Percentiles rank a stretch among this genome's conserved stretches.
phyloP scores from a whole-genome alignment of 2,329 filamentous ascomycete species.

The Pseudophaeomoniella oleicola region DNA sequence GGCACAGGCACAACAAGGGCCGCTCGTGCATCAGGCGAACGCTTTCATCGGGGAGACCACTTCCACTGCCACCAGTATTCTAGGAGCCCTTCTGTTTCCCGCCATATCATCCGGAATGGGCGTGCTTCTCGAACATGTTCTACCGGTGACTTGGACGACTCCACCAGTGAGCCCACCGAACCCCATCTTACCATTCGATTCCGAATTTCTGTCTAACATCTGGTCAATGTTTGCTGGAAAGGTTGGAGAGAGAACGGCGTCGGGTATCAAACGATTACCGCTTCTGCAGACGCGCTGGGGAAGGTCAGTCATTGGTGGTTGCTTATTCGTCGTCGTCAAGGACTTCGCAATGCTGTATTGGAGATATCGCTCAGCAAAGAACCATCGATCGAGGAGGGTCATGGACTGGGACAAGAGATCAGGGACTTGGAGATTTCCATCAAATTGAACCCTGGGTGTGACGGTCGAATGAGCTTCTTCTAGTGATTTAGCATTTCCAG shows the following conservation, averaged over 20 bases:
- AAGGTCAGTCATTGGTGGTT: constrained; percentile 74
- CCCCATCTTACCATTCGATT: background rate
- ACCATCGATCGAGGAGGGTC: constrained; percentile 30
- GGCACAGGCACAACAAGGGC: constrained; percentile 16
- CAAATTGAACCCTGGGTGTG: no score
- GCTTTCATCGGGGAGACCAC: constrained; percentile 38
- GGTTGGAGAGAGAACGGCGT: background rate
- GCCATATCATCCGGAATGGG: constrained; percentile 67
- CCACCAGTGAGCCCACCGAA: constrained; percentile 15
- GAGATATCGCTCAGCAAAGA: constrained; percentile 32
- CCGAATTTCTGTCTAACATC: background rate
- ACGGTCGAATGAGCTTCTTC: no score
- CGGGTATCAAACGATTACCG: constrained; percentile 30
- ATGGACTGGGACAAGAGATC: constrained; percentile 27
- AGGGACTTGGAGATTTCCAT: background rate
- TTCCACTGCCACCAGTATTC: constrained; percentile 42
- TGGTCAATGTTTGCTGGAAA: background rate
- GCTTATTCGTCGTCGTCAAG: constrained; percentile 74
- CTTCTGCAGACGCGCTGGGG: constrained; percentile 79
- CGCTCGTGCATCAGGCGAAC: constrained; percentile 25
- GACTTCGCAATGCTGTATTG: constrained; percentile 48
- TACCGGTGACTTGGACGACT: constrained; percentile 56
- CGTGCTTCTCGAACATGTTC: constrained; percentile 50
- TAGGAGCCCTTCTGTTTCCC: constrained; percentile 66
- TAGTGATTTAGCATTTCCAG: no score